phyloP scores from a whole-genome alignment of 805 yeast species.

The Jamesozyma piceae region DNA sequence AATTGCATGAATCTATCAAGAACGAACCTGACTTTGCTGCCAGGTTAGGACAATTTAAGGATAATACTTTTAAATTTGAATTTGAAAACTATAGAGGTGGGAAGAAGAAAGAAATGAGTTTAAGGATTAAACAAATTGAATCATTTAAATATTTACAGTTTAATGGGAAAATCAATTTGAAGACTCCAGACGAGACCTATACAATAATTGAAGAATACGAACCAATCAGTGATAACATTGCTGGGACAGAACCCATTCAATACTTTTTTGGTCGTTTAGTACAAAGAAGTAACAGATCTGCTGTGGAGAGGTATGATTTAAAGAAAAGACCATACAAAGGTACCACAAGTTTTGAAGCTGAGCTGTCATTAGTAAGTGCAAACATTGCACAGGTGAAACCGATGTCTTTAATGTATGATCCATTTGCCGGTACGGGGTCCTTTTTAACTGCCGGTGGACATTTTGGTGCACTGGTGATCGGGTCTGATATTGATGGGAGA shows the following conservation, averaged over 20 bases:
- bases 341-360: constrained; percentile 95
- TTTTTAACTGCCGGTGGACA: constrained; percentile 81
- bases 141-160: constrained; percentile 61
- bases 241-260: constrained; percentile 42
- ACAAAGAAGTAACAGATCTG: constrained; percentile 49
- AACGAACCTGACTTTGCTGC: constrained; percentile 18
- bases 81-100: constrained; percentile 71
- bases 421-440: constrained; percentile 95
- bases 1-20: constrained; percentile 43
- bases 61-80: constrained; percentile 68
- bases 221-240: constrained; percentile 35
- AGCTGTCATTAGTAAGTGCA: constrained; percentile 75
- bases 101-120: constrained; percentile 27
- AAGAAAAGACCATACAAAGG: constrained; percentile 82
- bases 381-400: constrained; percentile 69
- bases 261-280: constrained; percentile 74
- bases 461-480: constrained; percentile 71
- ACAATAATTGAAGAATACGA: constrained; percentile 68
- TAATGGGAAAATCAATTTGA: constrained; percentile 70
- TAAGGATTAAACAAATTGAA: constrained; percentile 55
- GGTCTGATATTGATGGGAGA: constrained; percentile 87
- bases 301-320: constrained; percentile 71
- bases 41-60: constrained; percentile 28
- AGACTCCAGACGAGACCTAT: constrained; percentile 61
- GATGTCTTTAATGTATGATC: constrained; percentile 74